A percentile compares a stretch with the other conserved stretches of the same genome.
These are phyloP conservation scores for Lunularia cruciata DNA, from an alignment of 225 moss, liverwort and hornwort species.

Conservation along the genomic window DNA sequence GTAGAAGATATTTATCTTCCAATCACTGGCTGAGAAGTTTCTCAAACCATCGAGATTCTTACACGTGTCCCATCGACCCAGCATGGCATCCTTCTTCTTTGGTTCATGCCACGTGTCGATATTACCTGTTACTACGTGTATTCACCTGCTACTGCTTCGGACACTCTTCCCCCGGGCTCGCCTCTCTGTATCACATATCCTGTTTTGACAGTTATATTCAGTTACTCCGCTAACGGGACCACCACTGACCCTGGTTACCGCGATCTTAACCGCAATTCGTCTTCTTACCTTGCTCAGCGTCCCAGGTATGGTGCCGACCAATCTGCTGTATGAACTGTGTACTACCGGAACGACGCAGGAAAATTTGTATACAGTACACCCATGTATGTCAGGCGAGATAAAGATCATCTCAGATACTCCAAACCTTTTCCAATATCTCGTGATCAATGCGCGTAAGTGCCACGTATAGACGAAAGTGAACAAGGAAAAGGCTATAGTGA, in stretches of 20 bases:
- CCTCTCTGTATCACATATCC: slow-evolving; percentile 5
- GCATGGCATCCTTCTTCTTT: neutral
- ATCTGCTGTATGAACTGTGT: too few species aligned
- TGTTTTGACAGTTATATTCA: slow-evolving; percentile 17
- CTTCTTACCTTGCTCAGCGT: neutral
- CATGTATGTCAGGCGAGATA: neutral
- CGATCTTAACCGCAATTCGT: too few species aligned
- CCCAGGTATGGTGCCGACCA: too few species aligned
- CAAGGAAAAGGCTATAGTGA: neutral
- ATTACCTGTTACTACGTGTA: neutral
- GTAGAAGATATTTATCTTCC: neutral
- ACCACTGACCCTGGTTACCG: neutral
- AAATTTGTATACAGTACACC: too few species aligned
- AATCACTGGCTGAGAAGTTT: slow-evolving; percentile 6
- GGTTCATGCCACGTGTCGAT: neutral
- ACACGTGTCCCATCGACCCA: neutral
- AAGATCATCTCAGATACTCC: slow-evolving; percentile 1
- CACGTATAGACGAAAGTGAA: slow-evolving; percentile 3
- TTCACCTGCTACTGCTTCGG: slow-evolving; percentile 3
- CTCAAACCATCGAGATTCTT: neutral
- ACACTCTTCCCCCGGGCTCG: slow-evolving; percentile 1
- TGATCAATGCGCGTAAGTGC: neutral
- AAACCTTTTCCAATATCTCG: slow-evolving; percentile 3
- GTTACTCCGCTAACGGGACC: slow-evolving; percentile 10
- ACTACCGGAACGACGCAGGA: too few species aligned